Conservation (phyloP, 2,329 filamentous ascomycete species). For the Fusarium brevicatenulatum region DNA sequence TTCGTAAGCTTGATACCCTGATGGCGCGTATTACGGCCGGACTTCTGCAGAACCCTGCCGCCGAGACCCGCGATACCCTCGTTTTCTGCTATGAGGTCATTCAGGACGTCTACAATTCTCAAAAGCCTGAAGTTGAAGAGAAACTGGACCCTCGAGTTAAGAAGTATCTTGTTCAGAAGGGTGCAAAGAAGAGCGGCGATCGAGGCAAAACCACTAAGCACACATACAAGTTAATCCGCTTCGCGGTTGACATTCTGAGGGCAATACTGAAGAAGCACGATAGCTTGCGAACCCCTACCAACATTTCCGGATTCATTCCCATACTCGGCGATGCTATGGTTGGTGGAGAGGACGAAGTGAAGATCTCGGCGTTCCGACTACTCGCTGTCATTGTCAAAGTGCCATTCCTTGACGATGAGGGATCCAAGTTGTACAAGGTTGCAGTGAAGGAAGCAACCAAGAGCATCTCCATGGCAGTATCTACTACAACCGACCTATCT, state of each 20-base stretch:
- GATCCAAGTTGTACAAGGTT: conserved; percentile 72
- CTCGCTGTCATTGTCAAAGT: conserved; percentile 87
- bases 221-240: conserved; percentile 86
- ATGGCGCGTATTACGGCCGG: conserved; percentile 85
- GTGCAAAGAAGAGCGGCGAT: conserved; percentile 77
- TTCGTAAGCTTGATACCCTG: conserved; percentile 90
- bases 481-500: conserved; percentile 83
- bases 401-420: conserved; percentile 78
- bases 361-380: conserved; percentile 86
- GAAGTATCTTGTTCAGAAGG: conserved; percentile 84
- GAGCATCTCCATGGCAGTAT: conserved; percentile 78
- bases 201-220: conserved; percentile 80
- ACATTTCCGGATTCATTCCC: conserved; percentile 86
- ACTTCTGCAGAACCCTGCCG: conserved; percentile 81
- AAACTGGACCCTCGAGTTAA: conserved; percentile 71
- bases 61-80: conserved; percentile 83
- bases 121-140: conserved; percentile 60
- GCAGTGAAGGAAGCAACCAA: conserved; percentile 88
- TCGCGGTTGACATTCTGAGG: conserved; percentile 87
- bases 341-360: conserved; percentile 89
- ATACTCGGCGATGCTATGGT: conserved; percentile 89
- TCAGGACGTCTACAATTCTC: conserved; percentile 80
- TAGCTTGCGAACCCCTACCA: conserved; percentile 78
- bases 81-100: conserved; percentile 96
- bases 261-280: conserved; percentile 88